Base-by-base conservation (phyloP, 2,329 filamentous ascomycete species). In the Ascochyta rabiei region DNA sequence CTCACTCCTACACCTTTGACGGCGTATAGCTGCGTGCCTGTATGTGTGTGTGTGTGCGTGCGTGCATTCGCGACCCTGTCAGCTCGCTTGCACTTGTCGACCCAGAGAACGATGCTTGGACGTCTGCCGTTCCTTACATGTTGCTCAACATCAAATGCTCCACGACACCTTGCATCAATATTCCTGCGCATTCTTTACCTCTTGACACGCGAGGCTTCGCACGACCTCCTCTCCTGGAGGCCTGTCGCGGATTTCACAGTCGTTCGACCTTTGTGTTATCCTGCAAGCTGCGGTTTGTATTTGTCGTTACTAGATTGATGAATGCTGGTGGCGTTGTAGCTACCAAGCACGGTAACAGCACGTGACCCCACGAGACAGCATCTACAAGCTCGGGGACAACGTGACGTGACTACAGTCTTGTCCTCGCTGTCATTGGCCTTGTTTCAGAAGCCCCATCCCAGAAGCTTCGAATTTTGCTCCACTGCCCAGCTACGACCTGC, bases 21-120 rank as follows among this genome's bases (percentile, higher is more conserved):
- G 26, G 26, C 10, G 9, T 28, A 13, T 30, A 4, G 21, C 6
- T 23, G 21, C 21, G 21, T 23, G 21, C 6, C 13, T 10, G 28
- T 4, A 30, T 13, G 10, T 30, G 15, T 35, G n/a, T 46, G 26
- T 28, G 6, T 28, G 10, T 24, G 16, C 35, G 35, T 39, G 44
- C 26, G 50, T 48, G 45, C 40, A 19, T 6, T 43, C 13, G 19
- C 23, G 18, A 45, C 34, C 35, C 28, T 55, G 43, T 31, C 23
- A 40, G 26, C 28, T 45, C 46, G 40, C 41, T 46, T 49, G 41
- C 28, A 24, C 13, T 33, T 33, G 6, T 24, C 35, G 40, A 49
- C 41, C 46, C 35, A 41, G 10, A 33, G 34, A 35, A 48, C 45
- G 34, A 40, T 34, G 34, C 34, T 42, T 31, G 18, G 33, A 18